Evolutionary conservation across 1,139 yeast species (phyloP).

Genomic region (Candida gigantensis): DNA sequence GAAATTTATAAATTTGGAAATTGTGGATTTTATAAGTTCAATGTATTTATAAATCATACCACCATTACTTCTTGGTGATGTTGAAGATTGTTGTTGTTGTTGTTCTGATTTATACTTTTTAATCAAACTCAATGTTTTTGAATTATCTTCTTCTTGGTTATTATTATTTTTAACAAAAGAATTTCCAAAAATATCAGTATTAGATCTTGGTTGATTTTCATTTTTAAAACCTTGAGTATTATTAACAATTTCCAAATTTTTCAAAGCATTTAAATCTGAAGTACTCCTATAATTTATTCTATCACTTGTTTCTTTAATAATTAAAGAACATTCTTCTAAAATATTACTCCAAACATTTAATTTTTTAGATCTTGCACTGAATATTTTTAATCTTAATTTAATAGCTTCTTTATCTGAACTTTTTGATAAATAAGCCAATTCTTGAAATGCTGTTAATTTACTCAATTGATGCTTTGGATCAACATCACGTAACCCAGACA

Average conservation of each 20-base stretch:
- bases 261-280: slow-evolving; percentile 34
- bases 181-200: slow-evolving; percentile 36
- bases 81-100: no score
- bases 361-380: slow-evolving; percentile 48
- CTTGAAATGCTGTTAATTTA: slow-evolving; percentile 72
- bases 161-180: slow-evolving; percentile 17
- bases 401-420: slow-evolving; percentile 42
- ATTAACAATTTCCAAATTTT: slow-evolving; percentile 18
- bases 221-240: slow-evolving; percentile 15
- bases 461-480: slow-evolving; percentile 54
- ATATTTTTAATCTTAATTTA: slow-evolving; percentile 54
- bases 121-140: slow-evolving; percentile 4
- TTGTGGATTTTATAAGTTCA: slow-evolving; percentile 1
- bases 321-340: slow-evolving; percentile 58
- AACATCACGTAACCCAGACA: slow-evolving; percentile 64
- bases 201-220: neutral
- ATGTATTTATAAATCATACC: no score
- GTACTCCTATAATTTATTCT: slow-evolving; percentile 39
- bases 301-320: slow-evolving; percentile 48
- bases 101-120: slow-evolving; percentile 3
- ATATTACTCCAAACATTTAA: slow-evolving; percentile 58
- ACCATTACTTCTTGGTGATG: no score
- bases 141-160: neutral
- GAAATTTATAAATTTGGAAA: slow-evolving; percentile 3
- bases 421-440: slow-evolving; percentile 62